Percentiles rank a stretch among this genome's conserved stretches.
Evolutionary conservation across 2,329 filamentous ascomycete species (phyloP).

Genomic region (Ceratocystis huliohia): DNA sequence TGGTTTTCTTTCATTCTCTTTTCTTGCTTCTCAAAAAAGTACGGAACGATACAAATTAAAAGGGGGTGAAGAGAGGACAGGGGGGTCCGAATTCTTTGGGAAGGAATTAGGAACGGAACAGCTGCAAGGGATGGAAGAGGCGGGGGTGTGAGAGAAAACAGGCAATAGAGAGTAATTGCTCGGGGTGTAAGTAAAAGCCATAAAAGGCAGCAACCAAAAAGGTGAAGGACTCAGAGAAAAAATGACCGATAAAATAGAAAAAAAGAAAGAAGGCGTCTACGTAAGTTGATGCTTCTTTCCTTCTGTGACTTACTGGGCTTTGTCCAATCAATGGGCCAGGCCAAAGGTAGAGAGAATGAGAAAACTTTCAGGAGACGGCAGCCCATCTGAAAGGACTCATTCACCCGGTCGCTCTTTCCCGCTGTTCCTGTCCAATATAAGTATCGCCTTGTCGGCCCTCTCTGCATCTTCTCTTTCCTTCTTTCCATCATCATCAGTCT

Average conservation of each 20-base stretch:
- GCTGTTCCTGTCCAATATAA: background rate
- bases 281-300: constrained; percentile 6
- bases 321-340: background rate
- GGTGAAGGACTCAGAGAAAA: background rate
- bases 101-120: background rate
- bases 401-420: background rate
- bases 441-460: background rate
- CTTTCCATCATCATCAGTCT: constrained; percentile 11
- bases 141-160: background rate
- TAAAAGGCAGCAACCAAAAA: background rate
- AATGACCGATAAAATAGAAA: background rate
- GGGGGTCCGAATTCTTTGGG: background rate
- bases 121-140: background rate
- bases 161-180: background rate
- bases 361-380: background rate
- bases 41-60: background rate
- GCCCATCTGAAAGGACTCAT: background rate
- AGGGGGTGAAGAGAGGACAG: background rate
- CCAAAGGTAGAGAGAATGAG: background rate
- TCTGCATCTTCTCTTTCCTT: constrained; percentile 1
- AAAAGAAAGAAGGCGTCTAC: background rate
- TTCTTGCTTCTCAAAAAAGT: background rate
- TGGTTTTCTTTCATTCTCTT: background rate
- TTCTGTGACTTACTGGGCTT: background rate
- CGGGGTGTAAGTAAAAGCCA: background rate